These are phyloP conservation scores for Saccharomyces paradoxus DNA, from an alignment of 805 yeast species.

Conservation along the genomic window DNA sequence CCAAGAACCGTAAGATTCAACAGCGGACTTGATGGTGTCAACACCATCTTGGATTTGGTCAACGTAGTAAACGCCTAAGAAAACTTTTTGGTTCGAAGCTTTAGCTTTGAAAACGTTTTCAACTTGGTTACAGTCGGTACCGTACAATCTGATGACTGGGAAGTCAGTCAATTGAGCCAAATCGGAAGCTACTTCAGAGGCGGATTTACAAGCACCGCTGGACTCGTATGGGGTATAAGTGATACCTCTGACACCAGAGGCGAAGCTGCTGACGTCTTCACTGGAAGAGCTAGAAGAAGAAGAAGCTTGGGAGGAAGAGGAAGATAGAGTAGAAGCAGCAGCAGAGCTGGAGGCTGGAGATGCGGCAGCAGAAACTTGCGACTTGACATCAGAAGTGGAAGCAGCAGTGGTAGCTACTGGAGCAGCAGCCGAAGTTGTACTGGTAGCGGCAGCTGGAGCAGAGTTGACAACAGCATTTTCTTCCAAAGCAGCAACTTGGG, in stretches of 20 bases:
- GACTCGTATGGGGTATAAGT: constrained; percentile 75
- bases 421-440: constrained; percentile 24
- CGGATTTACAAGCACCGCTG: constrained; percentile 61
- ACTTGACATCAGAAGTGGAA: constrained; percentile 11
- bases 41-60: constrained; percentile 48
- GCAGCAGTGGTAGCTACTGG: constrained; percentile 12
- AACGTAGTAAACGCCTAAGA: constrained; percentile 65
- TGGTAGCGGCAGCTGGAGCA: constrained; percentile 17
- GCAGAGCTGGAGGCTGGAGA: constrained; percentile 31
- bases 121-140: constrained; percentile 82
- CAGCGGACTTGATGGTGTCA: constrained; percentile 49
- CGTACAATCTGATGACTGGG: constrained; percentile 67
- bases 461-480: constrained; percentile 24
- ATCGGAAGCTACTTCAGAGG: constrained; percentile 52
- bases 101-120: constrained; percentile 62
- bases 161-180: constrained; percentile 44
- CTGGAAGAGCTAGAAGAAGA: constrained; percentile 29
- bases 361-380: constrained; percentile 14
- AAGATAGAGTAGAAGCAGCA: constrained; percentile 21
- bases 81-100: constrained; percentile 54
- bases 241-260: constrained; percentile 57
- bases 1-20: constrained; percentile 66
- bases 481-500: constrained; percentile 10
- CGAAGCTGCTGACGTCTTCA: constrained; percentile 20
- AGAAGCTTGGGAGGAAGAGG: constrained; percentile 10